These are phyloP conservation scores for Clathrospora elynae DNA, from an alignment of 2,329 filamentous ascomycete species.

Conservation along the genomic window DNA sequence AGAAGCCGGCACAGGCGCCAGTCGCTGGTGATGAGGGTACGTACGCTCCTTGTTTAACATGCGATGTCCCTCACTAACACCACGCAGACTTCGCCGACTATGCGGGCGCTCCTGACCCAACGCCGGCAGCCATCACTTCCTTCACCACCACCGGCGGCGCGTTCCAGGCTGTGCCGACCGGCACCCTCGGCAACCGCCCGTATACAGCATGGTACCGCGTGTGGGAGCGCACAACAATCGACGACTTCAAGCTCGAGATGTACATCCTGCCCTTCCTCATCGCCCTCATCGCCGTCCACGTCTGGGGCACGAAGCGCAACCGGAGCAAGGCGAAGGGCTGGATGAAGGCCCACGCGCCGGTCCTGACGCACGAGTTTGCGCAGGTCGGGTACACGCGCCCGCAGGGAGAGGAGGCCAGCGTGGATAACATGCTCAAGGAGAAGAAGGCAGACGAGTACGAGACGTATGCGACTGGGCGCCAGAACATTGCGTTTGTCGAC, in stretches of 20 bases:
- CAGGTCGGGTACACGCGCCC: constrained; percentile 72
- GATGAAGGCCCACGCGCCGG: constrained; percentile 73
- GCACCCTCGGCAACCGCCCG: constrained; percentile 58
- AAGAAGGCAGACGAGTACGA: constrained; percentile 85
- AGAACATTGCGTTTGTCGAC: constrained; percentile 91
- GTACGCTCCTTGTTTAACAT: constrained; percentile 34
- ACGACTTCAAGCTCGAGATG: constrained; percentile 87
- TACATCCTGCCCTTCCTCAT: constrained; percentile 77
- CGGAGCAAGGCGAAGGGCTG: constrained; percentile 78
- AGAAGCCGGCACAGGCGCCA: constrained; percentile 63
- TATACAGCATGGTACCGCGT: constrained; percentile 97
- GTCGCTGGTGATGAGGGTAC: constrained; percentile 67
- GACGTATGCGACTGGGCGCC: constrained; percentile 86
- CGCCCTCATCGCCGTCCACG: constrained; percentile 76
- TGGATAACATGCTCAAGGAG: constrained; percentile 74
- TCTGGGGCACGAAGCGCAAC: constrained; percentile 81
- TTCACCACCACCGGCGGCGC: constrained; percentile 48
- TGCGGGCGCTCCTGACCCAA: constrained; percentile 74
- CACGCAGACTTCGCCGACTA: constrained; percentile 92
- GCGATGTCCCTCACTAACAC: constrained; percentile 9
- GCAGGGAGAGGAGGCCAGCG: constrained; percentile 51
- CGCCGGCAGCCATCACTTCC: constrained; percentile 55
- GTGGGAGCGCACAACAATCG: constrained; percentile 83
- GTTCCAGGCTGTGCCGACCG: constrained; percentile 44
- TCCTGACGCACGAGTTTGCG: constrained; percentile 81